These are phyloP conservation scores for Furcasterigmium sp. DNA, from an alignment of 2,329 filamentous ascomycete genomes.

Conservation along the genomic window DNA sequence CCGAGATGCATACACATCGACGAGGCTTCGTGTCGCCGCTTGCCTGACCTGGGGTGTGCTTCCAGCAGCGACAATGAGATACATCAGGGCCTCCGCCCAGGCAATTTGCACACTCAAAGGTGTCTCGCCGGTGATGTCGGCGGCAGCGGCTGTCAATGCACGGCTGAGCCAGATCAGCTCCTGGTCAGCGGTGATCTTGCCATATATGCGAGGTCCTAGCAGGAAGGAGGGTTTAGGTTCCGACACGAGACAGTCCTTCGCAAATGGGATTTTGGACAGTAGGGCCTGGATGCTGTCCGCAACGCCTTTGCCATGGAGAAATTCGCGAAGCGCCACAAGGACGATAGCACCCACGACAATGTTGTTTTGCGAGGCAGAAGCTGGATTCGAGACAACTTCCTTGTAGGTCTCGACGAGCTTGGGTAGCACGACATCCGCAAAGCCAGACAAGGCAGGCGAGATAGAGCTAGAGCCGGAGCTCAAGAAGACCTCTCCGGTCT, in stretches of 20 bases:
- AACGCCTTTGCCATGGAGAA: not conserved
- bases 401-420: conserved; percentile 66
- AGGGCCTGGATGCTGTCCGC: not conserved
- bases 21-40: conserved; percentile 56
- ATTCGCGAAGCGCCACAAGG: conserved; percentile 43
- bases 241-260: conserved; percentile 39
- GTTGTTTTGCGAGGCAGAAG: conserved; percentile 75
- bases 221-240: conserved; percentile 86
- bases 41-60: conserved; percentile 60
- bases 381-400: conserved; percentile 73
- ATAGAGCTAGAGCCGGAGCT: conserved; percentile 1
- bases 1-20: conserved; percentile 56
- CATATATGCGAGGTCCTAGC: conserved; percentile 78
- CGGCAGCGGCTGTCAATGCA: conserved; percentile 59
- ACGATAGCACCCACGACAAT: conserved; percentile 77
- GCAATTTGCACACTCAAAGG: conserved; percentile 49
- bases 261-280: not conserved
- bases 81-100: conserved; percentile 87
- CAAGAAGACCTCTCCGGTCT: conserved; percentile 66
- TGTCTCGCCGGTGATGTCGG: conserved; percentile 44
- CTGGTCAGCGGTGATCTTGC: conserved; percentile 67
- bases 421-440: conserved; percentile 47
- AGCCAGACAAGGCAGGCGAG: conserved; percentile 33
- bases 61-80: conserved; percentile 59
- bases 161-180: conserved; percentile 74